Conservation (phyloP, 352 stramenopile species). For the Plasmopara viticola region DNA sequence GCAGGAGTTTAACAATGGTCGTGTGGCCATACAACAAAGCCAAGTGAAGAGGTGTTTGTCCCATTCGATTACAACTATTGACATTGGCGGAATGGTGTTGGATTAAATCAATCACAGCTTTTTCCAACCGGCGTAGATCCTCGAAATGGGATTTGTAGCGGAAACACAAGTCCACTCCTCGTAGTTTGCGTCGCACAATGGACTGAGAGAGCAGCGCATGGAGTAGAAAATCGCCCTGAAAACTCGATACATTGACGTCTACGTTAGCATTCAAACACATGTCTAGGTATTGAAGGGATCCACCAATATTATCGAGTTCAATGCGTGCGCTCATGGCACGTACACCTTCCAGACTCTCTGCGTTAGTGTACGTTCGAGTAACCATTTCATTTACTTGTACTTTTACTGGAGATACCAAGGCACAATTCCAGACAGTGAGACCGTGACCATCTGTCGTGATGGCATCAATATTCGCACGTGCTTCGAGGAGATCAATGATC, state of each 20-base stretch:
- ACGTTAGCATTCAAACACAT: conserved; percentile 31
- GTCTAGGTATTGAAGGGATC: conserved; percentile 26
- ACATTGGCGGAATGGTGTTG: conserved; percentile 33
- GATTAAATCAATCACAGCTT: conserved; percentile 28
- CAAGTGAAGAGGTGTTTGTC: conserved; percentile 61
- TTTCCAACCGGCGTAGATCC: conserved; percentile 14
- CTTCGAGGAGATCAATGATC: conserved; percentile 21
- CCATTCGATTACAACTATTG: conserved; percentile 52
- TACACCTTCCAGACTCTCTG: not conserved
- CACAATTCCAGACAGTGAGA: conserved; percentile 53
- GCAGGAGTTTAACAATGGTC: conserved; percentile 30
- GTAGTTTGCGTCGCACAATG: conserved; percentile 39
- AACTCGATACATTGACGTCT: conserved; percentile 59
- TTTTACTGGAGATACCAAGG: conserved; percentile 29
- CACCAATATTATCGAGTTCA: conserved; percentile 33
- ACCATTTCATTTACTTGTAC: conserved; percentile 10
- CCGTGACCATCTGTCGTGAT: conserved; percentile 48
- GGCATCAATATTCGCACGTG: conserved; percentile 39
- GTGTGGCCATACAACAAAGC: conserved; percentile 58
- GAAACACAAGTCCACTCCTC: conserved; percentile 52
- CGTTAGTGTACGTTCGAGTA: conserved; percentile 11
- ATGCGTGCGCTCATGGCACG: conserved; percentile 5
- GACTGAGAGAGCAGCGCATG: conserved; percentile 52
- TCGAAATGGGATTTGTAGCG: conserved; percentile 43
- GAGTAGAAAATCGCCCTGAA: conserved; percentile 54